A percentile compares a stretch with the other conserved stretches of the same genome.
These are phyloP conservation scores for Westerdykella aurantiaca DNA, from an alignment of 2,329 filamentous ascomycete species.

Conservation along the genomic window DNA sequence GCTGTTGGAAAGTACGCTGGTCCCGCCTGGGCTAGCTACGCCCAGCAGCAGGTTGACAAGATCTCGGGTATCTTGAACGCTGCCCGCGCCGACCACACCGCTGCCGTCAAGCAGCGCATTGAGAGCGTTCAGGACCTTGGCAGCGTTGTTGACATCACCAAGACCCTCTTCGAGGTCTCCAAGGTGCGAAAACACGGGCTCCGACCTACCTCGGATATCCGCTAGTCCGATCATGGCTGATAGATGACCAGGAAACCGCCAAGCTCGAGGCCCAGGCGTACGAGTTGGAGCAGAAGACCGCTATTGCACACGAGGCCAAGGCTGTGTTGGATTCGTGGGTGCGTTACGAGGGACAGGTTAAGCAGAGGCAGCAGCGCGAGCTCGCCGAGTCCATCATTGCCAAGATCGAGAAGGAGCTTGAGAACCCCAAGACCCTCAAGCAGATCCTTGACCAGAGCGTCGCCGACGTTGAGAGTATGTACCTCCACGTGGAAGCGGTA, in stretches of 20 bases:
- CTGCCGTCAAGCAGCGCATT: constrained; percentile 91
- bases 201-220: constrained; percentile 4
- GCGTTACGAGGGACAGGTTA: constrained; percentile 96
- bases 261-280: constrained; percentile 91
- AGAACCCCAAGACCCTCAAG: constrained; percentile 95
- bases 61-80: constrained; percentile 93
- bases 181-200: constrained; percentile 62
- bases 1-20: constrained; percentile 90
- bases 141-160: constrained; percentile 92
- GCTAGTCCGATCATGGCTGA: constrained; percentile 23
- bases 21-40: constrained; percentile 88
- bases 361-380: constrained; percentile 97
- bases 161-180: constrained; percentile 93
- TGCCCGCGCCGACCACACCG: constrained; percentile 88
- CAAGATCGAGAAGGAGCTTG: constrained; percentile 98
- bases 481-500: constrained; percentile 3
- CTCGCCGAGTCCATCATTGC: constrained; percentile 86
- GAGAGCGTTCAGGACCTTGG: constrained; percentile 91
- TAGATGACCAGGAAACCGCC: constrained; percentile 73
- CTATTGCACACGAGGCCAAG: constrained; percentile 90
- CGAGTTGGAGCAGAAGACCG: constrained; percentile 95
- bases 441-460: constrained; percentile 98
- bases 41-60: constrained; percentile 80
- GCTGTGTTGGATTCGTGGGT: constrained; percentile 96
- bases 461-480: constrained; percentile 87